These are phyloP conservation scores for Spatholobus suberectus DNA, from an alignment of 306 rosid genomes.

Conservation along the genomic window DNA sequence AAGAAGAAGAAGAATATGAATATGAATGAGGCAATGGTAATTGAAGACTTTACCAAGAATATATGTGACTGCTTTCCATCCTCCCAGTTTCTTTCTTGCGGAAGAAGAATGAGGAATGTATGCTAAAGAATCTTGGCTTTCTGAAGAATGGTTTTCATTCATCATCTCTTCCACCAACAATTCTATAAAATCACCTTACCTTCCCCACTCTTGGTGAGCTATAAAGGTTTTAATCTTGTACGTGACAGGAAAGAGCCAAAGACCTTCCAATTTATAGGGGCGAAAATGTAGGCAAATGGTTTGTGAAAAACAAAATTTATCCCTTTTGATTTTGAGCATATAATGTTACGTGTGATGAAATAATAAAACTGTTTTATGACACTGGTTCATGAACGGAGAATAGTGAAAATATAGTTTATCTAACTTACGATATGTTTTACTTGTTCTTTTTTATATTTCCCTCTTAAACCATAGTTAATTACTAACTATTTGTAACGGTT, in stretches of 20 bases:
- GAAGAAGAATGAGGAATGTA: conserved; percentile 37
- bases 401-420: not conserved
- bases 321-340: too few species aligned
- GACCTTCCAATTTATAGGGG: conserved; percentile 47
- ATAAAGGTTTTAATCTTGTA: not conserved
- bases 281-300: not conserved
- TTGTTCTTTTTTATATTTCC: not conserved
- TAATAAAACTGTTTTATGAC: not conserved
- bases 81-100: conserved; percentile 41
- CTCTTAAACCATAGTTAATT: not conserved
- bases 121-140: conserved; percentile 20
- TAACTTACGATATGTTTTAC: not conserved
- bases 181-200: not conserved
- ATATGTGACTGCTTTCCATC: conserved; percentile 61
- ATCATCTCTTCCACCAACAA: conserved; percentile 12
- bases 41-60: conserved; percentile 50
- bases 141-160: conserved; percentile 23
- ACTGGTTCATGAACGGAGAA: not conserved
- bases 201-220: not conserved
- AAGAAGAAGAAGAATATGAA: not conserved
- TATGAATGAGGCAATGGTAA: not conserved
- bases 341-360: not conserved
- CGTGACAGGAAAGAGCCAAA: conserved; percentile 39
- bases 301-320: too few species aligned
- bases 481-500: not conserved